Evolutionary conservation across 2,329 filamentous ascomycete genomes (phyloP).

Genomic region (Exophiala phaeomuriformis): DNA sequence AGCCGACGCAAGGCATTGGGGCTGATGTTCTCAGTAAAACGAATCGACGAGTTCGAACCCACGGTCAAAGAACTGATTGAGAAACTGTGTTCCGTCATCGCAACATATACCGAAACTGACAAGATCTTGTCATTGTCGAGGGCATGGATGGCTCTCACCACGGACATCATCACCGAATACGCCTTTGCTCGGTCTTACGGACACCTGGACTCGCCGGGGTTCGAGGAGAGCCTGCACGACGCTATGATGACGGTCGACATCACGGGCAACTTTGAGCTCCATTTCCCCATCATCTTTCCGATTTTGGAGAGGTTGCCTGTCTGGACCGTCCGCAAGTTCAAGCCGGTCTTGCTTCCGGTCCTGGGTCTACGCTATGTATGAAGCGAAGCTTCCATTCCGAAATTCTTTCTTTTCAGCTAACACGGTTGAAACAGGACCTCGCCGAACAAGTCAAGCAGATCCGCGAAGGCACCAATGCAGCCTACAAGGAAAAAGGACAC

Average conservation of each 20-base stretch:
- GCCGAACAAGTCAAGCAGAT: no score
- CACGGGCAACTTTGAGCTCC: constrained; percentile 9
- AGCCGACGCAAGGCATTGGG: constrained; percentile 2
- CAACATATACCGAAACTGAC: constrained; percentile 24
- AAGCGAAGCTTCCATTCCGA: neutral
- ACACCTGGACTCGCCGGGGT: constrained; percentile 20
- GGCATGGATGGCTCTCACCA: constrained; percentile 35
- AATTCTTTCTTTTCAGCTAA: neutral
- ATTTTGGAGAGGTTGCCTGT: constrained; percentile 26
- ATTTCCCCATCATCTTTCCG: constrained; percentile 20
- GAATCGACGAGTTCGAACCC: constrained; percentile 18
- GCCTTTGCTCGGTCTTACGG: constrained; percentile 21
- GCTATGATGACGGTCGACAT: constrained; percentile 13
- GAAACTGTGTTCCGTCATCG: constrained; percentile 21
- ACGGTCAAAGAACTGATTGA: constrained; percentile 24
- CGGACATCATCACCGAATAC: constrained; percentile 43
- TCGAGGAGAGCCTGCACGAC: constrained; percentile 17
- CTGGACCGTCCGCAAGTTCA: constrained; percentile 8
- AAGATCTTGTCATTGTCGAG: constrained; percentile 26
- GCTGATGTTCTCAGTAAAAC: constrained; percentile 3
- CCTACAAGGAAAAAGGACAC: no score
- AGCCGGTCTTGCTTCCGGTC: neutral
- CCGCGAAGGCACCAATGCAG: neutral
- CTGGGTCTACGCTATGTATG: neutral
- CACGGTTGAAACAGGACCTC: neutral